Evolutionary conservation across 768 basidiomycete genomes (phyloP).

Genomic region (Tephrocybe sp.): DNA sequence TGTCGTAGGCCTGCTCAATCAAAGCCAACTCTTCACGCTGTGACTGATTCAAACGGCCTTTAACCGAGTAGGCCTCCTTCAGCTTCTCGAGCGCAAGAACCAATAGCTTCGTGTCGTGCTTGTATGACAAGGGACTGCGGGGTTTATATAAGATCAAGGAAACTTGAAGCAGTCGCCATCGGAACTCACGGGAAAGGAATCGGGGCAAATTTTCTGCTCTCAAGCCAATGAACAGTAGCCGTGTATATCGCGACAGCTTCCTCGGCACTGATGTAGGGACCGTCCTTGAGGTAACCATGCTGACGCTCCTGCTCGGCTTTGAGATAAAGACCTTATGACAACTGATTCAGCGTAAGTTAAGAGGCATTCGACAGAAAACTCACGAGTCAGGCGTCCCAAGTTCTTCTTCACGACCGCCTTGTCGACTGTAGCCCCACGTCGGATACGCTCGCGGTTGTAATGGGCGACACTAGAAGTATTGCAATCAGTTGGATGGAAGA

Average conservation of each 20-base stretch:
- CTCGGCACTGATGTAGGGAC: constrained; percentile 97
- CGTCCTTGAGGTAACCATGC: constrained; percentile 98
- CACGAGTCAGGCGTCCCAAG: constrained; percentile 93
- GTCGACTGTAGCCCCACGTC: constrained; percentile 94
- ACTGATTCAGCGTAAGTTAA: constrained; percentile 11
- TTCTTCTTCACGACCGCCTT: constrained; percentile 99
- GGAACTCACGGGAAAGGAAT: constrained; percentile 93
- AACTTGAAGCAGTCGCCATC: background rate
- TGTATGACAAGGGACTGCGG: constrained; percentile 87
- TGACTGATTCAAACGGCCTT: constrained; percentile 95
- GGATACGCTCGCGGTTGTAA: constrained; percentile 96
- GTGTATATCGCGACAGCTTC: constrained; percentile 99
- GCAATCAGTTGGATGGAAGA: constrained; percentile 3
- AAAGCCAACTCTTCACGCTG: constrained; percentile 97
- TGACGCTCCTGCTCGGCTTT: constrained; percentile 99
- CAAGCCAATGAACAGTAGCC: constrained; percentile 98
- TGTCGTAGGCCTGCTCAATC: constrained; percentile 99
- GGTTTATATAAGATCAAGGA: background rate
- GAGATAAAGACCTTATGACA: constrained; percentile 70
- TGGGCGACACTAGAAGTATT: constrained; percentile 72
- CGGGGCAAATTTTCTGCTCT: constrained; percentile 95
- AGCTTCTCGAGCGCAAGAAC: constrained; percentile 97
- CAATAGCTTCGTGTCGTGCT: constrained; percentile 97
- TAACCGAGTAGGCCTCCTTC: constrained; percentile 98
- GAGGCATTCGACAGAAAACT: constrained; percentile 23